Percentiles rank a stretch among this genome's conserved stretches.
Conservation (phyloP, 176 grass and related monocot genomes). For the Oryza longistaminata region DNA sequence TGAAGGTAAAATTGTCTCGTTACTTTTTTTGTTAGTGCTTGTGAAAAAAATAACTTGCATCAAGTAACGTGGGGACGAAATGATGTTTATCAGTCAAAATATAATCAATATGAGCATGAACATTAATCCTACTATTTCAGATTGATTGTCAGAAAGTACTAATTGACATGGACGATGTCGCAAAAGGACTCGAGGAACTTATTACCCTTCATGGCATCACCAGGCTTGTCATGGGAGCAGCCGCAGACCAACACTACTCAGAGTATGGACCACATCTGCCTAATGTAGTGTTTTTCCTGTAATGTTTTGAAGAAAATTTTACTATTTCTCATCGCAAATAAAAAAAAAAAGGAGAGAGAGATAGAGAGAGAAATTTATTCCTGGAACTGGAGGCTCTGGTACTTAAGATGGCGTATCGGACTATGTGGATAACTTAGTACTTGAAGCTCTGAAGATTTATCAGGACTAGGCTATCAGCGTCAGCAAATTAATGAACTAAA, state of each 20-base stretch:
- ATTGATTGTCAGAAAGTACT: constrained; percentile 47
- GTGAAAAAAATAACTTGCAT: neutral
- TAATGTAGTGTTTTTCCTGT: neutral
- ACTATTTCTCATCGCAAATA: too few species aligned
- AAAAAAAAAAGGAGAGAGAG: too few species aligned
- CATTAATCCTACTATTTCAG: constrained; percentile 19
- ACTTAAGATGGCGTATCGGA: too few species aligned
- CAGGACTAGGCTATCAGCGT: too few species aligned
- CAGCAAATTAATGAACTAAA: too few species aligned
- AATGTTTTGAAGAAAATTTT: neutral
- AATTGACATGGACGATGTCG: constrained; percentile 50
- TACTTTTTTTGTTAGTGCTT: neutral
- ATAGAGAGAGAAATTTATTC: too few species aligned
- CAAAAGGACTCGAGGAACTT: constrained; percentile 51
- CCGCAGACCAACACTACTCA: constrained; percentile 52
- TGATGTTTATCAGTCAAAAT: neutral
- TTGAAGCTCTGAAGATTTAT: too few species aligned
- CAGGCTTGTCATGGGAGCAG: constrained; percentile 65
- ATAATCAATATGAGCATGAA: neutral
- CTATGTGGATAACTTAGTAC: too few species aligned
- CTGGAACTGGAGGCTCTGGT: too few species aligned
- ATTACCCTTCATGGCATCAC: constrained; percentile 45
- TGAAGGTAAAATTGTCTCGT: constrained; percentile 30
- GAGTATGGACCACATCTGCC: constrained; percentile 39
- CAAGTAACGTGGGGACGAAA: neutral